Evolutionary conservation across 805 yeast species (phyloP).

Genomic region (Ogataea ramenticola): DNA sequence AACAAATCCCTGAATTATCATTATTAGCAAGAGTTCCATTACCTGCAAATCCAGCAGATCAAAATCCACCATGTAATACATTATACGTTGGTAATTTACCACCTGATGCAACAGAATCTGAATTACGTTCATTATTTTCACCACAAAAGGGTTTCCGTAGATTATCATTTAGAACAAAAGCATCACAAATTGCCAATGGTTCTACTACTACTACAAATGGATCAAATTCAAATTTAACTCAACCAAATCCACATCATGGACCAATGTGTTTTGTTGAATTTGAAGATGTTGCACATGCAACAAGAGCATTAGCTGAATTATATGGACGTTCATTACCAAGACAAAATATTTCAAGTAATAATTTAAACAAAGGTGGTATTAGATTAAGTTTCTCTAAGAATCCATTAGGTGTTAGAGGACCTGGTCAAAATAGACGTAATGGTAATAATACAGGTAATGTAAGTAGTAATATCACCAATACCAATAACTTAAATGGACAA

Average conservation of each 20-base stretch:
- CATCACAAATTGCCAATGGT: conserved; percentile 11
- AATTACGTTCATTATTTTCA: conserved; percentile 77
- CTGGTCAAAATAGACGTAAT: conserved; percentile 23
- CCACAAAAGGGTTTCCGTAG: conserved; percentile 91
- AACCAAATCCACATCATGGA: conserved; percentile 56
- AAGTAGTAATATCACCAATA: neutral
- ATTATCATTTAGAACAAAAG: conserved; percentile 81
- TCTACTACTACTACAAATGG: too few species aligned
- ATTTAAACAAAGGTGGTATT: conserved; percentile 74
- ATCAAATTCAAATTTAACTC: conserved; percentile 1
- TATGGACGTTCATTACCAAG: conserved; percentile 91
- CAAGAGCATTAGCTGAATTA: conserved; percentile 86
- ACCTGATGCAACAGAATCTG: conserved; percentile 93
- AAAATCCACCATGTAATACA: conserved; percentile 97
- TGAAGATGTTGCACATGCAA: conserved; percentile 91
- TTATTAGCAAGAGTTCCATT: conserved; percentile 76
- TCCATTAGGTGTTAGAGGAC: conserved; percentile 92
- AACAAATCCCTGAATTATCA: conserved; percentile 51
- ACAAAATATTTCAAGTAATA: conserved; percentile 26
- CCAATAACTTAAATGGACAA: neutral
- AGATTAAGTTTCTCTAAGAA: conserved; percentile 91
- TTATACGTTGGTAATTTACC: conserved; percentile 95
- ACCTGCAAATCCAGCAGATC: conserved; percentile 97
- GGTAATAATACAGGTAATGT: neutral
- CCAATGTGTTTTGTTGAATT: conserved; percentile 99